Conservation (phyloP, 805 yeast genomes). For the Torulaspora microellipsoides region DNA sequence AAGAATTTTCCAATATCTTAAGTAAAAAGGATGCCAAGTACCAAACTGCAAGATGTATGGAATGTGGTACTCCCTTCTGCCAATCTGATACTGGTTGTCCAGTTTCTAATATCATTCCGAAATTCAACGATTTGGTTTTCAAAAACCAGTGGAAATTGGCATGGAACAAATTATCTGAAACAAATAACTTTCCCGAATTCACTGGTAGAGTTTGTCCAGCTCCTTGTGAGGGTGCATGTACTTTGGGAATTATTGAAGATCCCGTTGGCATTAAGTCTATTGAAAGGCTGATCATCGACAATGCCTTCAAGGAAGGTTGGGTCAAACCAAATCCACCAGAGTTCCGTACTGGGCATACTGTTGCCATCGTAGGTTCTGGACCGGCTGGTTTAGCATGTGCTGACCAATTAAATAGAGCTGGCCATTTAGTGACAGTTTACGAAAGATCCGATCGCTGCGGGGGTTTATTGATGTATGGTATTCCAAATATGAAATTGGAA, state of each 20-base stretch:
- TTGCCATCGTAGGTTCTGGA: slow-evolving; percentile 93
- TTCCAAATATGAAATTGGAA: slow-evolving; percentile 97
- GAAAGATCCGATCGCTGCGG: slow-evolving; percentile 96
- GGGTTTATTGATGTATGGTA: slow-evolving; percentile 97
- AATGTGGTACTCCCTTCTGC: slow-evolving; percentile 99
- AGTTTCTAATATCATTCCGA: slow-evolving; percentile 92
- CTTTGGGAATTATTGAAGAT: slow-evolving; percentile 85
- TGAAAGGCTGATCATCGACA: slow-evolving; percentile 93
- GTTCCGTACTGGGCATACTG: slow-evolving; percentile 73
- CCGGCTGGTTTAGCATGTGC: slow-evolving; percentile 97
- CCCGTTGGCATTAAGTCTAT: slow-evolving; percentile 96
- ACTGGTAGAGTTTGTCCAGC: slow-evolving; percentile 99
- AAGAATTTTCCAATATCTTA: slow-evolving; percentile 76
- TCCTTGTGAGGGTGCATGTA: slow-evolving; percentile 97
- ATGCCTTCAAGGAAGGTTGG: slow-evolving; percentile 97
- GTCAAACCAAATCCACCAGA: slow-evolving; percentile 78
- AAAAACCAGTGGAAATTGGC: slow-evolving; percentile 94
- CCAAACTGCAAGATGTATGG: slow-evolving; percentile 98
- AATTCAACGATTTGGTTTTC: slow-evolving; percentile 96
- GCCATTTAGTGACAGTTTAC: slow-evolving; percentile 85
- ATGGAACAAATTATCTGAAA: slow-evolving; percentile 83
- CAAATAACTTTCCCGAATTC: slow-evolving; percentile 97
- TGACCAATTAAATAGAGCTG: slow-evolving; percentile 94
- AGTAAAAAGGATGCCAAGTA: slow-evolving; percentile 79
- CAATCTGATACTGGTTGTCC: slow-evolving; percentile 98